Evolutionary conservation across 2,329 filamentous ascomycete genomes (phyloP), one percentile per base, ranked within the genome.

Genomic region (Capronia americana): DNA sequence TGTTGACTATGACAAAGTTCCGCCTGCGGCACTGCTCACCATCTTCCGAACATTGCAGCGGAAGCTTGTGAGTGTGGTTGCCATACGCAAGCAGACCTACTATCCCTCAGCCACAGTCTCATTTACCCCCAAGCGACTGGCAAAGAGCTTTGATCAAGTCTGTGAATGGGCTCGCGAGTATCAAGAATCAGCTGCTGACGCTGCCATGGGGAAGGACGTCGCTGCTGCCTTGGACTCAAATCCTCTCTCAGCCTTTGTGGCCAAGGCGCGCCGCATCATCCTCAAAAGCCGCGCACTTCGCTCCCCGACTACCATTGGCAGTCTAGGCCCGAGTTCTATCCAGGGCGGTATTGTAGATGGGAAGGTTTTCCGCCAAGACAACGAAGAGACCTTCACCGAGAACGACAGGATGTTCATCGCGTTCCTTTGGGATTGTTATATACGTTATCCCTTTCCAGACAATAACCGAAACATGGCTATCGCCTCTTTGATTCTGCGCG

Each of bases 111-210:
- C 51, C 26, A 62, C 50, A 10, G 59, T 73, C 20, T 23, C 65
- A 6, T 34, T 89, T 23, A 79, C 84, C 24, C 83, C 86, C 4
- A 84, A 83, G 65, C 75, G 79, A 26, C 80, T 86, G 46, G 80
- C 84, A 2, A 72, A 77, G 20, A 74, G 79, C 14, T 77, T 87
- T 8, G 78, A 84, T 46, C 78, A 78, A 23, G 86, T 88, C 4
- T 79, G 80, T 14, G 73, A 77, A 17, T 89, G 87, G 87, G 79
- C 87, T 24, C 82, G 86, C 57, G 80, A 84, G 57, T 86, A 84
- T 75, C 82, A 84, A 67, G 82, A 88, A 61, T 78, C 83, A 61
- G 76, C 82, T 58, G 76, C 78, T 14, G 71, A 74, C 41, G 73
- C 78, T 10, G 67, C 78, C 30, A 73, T 74, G 65, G 72, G 70